These are phyloP conservation scores for Pseudonitzschia delicatissima DNA, from an alignment of 108 stramenopile species.

Conservation along the genomic window DNA sequence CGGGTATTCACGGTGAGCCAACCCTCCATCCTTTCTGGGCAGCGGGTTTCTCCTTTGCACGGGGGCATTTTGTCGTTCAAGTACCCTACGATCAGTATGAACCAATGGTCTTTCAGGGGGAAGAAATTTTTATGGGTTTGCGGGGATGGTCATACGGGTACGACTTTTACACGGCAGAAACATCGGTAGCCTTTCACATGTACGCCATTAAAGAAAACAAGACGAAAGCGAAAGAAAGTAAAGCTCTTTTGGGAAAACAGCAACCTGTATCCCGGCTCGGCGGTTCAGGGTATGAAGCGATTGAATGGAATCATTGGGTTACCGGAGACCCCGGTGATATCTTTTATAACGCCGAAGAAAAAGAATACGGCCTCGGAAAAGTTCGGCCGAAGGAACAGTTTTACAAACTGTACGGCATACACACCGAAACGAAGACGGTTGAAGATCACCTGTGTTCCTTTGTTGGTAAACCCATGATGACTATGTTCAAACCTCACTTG, in stretches of 20 bases:
- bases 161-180: slow-evolving; percentile 84
- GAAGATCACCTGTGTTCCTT: slow-evolving; percentile 80
- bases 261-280: slow-evolving; percentile 55
- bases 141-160: slow-evolving; percentile 84
- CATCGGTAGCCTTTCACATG: slow-evolving; percentile 78
- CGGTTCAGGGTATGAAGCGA: slow-evolving; percentile 69
- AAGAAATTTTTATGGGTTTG: slow-evolving; percentile 84
- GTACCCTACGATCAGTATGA: slow-evolving; percentile 89
- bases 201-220: slow-evolving; percentile 71
- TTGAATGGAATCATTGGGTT: slow-evolving; percentile 80
- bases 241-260: slow-evolving; percentile 83
- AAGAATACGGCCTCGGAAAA: slow-evolving; percentile 75
- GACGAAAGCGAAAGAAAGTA: slow-evolving; percentile 49
- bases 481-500: slow-evolving; percentile 59
- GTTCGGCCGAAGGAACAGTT: slow-evolving; percentile 69
- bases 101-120: slow-evolving; percentile 78
- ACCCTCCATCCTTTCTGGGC: slow-evolving; percentile 93
- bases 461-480: slow-evolving; percentile 81
- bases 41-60: slow-evolving; percentile 89
- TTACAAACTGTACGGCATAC: slow-evolving; percentile 81
- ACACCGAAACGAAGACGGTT: slow-evolving; percentile 67
- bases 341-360: slow-evolving; percentile 53
- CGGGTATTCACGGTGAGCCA: slow-evolving; percentile 63
- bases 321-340: slow-evolving; percentile 52
- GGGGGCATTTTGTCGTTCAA: slow-evolving; percentile 82